Percentiles rank a stretch among this genome's conserved stretches.
Evolutionary conservation across 2,329 filamentous ascomycete genomes (phyloP).

Genomic region (Cordyceps cicadae): DNA sequence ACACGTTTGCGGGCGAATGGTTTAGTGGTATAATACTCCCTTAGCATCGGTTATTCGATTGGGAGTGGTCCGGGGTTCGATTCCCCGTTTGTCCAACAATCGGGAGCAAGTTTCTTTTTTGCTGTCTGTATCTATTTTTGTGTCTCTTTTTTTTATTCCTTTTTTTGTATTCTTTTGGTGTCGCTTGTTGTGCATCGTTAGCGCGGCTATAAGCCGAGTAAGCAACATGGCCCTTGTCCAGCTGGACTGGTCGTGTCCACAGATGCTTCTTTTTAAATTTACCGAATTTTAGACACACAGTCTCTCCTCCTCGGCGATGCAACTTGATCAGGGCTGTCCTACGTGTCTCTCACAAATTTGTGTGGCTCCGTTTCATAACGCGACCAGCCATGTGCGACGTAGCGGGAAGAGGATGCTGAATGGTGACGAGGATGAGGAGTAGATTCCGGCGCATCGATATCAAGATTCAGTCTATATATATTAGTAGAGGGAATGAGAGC

Average conservation of each 20-base stretch:
- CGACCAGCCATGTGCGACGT: not conserved
- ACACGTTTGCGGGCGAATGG: slow-evolving; percentile 12
- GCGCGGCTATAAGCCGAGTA: not conserved
- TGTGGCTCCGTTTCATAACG: not conserved
- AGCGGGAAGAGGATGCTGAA: not conserved
- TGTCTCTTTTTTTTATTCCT: not conserved
- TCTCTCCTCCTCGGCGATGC: not conserved
- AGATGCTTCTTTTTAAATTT: too few relatives aligned
- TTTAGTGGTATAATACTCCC: slow-evolving; percentile 16
- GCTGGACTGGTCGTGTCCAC: too few relatives aligned
- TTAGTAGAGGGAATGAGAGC: too few relatives aligned
- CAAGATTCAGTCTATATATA: too few relatives aligned
- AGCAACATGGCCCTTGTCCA: not conserved
- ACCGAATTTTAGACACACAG: not conserved
- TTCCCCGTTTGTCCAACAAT: slow-evolving; percentile 13
- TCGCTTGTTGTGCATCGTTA: not conserved
- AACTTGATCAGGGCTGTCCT: not conserved
- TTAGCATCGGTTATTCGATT: slow-evolving; percentile 9
- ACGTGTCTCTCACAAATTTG: not conserved
- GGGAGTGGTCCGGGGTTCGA: slow-evolving; percentile 15
- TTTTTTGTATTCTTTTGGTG: not conserved
- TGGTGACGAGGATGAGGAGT: too few relatives aligned
- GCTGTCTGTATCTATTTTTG: not conserved
- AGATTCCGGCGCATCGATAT: too few relatives aligned
- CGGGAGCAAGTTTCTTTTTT: slow-evolving; percentile 9